Evolutionary conservation across 306 rosid species (phyloP).

Genomic region (Begonia peltatifolia): DNA sequence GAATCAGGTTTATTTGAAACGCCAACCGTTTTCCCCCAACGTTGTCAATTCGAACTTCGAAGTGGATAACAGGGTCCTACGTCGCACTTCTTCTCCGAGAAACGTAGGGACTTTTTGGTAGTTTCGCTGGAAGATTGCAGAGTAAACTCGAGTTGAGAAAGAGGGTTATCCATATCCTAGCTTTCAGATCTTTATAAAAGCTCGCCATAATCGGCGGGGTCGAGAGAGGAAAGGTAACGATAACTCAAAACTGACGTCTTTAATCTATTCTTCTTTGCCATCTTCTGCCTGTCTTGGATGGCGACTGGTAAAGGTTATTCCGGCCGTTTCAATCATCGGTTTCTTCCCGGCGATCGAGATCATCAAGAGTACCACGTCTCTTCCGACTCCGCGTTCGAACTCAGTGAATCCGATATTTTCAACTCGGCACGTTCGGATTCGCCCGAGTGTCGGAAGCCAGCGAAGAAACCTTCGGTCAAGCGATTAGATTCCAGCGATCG

Average conservation of each 20-base stretch:
- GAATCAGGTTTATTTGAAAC: no score
- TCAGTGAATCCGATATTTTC: constrained; percentile 66
- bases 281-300: constrained; percentile 14
- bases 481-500: constrained; percentile 14
- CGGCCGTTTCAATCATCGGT: constrained; percentile 32
- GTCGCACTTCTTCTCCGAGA: constrained; percentile 9
- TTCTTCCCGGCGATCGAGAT: constrained; percentile 31
- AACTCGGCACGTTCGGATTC: constrained; percentile 32
- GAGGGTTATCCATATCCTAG: constrained; percentile 32
- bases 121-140: constrained; percentile 1
- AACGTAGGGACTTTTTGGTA: constrained; percentile 13
- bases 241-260: background rate
- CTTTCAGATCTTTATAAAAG: constrained; percentile 8
- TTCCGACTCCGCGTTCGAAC: constrained; percentile 47
- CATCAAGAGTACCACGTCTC: constrained; percentile 13
- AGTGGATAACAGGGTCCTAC: background rate
- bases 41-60: no score
- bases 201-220: background rate
- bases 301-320: constrained; percentile 39
- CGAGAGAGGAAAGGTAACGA: background rate
- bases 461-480: constrained; percentile 15
- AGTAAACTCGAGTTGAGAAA: background rate
- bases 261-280: background rate
- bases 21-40: no score
- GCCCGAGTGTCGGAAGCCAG: constrained; percentile 44